A percentile compares a stretch with the other conserved stretches of the same genome.
Conservation (phyloP, 306 rosid genomes). For the Styphnolobium japonicum region DNA sequence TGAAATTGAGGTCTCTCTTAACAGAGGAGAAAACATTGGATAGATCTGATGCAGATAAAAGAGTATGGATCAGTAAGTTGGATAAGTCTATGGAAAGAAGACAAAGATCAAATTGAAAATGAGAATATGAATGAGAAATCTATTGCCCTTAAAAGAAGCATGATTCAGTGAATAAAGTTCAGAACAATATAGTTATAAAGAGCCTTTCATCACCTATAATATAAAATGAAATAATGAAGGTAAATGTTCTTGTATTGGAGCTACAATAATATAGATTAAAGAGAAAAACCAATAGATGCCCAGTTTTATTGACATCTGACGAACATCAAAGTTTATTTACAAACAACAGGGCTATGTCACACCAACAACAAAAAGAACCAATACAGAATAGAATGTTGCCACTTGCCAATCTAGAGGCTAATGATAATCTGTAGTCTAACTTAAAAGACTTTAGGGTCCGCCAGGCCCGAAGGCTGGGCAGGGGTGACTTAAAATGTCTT, state of each 20-base stretch:
- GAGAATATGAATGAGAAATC: neutral
- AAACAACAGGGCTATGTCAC: neutral
- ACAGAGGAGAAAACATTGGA: constrained; percentile 79
- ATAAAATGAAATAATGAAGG: neutral
- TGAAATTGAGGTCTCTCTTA: constrained; percentile 68
- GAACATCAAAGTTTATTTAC: neutral
- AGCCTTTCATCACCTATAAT: neutral
- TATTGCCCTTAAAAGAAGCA: neutral
- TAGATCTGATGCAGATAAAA: constrained; percentile 53
- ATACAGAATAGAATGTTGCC: neutral
- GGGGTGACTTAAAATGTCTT: no score
- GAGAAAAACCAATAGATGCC: neutral
- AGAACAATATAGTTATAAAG: neutral
- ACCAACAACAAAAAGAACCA: neutral
- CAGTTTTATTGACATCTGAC: neutral
- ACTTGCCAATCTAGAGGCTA: neutral
- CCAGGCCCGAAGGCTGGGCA: neutral
- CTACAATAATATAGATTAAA: neutral
- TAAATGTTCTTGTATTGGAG: neutral
- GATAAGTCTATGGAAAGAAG: neutral
- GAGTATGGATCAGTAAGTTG: constrained; percentile 2
- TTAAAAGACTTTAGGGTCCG: neutral
- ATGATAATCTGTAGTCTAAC: neutral
- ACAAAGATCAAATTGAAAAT: neutral
- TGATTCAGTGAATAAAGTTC: neutral